Conservation (phyloP, 257 asterid species). For the Solanum ossicruentum region DNA sequence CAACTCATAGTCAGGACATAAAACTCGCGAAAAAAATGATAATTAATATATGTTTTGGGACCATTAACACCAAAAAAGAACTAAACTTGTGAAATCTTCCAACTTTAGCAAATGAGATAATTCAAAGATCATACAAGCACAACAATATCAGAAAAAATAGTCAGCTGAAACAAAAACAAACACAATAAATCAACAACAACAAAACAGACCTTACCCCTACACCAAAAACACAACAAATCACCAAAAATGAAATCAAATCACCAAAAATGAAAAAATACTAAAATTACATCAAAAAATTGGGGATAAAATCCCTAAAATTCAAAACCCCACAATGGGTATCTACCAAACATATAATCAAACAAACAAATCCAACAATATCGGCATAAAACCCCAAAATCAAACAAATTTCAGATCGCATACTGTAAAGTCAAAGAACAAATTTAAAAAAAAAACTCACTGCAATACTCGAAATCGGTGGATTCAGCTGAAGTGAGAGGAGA, state of each 20-base stretch:
- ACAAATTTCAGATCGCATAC: neutral
- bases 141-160: neutral
- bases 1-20: neutral
- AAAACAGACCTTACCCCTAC: too few relatives aligned
- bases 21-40: neutral
- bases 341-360: neutral
- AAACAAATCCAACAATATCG: neutral
- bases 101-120: neutral
- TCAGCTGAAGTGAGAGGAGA: conserved; percentile 20
- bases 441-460: conserved; percentile 10
- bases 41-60: neutral
- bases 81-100: neutral
- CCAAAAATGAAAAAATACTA: neutral
- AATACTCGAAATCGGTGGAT: conserved; percentile 9
- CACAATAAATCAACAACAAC: neutral
- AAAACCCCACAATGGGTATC: neutral
- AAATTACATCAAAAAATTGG: neutral
- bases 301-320: neutral
- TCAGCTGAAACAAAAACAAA: neutral
- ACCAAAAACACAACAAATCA: neutral
- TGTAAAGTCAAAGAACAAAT: neutral
- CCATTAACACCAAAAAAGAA: neutral
- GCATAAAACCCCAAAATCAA: neutral
- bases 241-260: neutral
- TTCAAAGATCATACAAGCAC: neutral